These are phyloP conservation scores for Pseudoturritis turrita DNA, from an alignment of 345 rosid species.

Conservation along the genomic window DNA sequence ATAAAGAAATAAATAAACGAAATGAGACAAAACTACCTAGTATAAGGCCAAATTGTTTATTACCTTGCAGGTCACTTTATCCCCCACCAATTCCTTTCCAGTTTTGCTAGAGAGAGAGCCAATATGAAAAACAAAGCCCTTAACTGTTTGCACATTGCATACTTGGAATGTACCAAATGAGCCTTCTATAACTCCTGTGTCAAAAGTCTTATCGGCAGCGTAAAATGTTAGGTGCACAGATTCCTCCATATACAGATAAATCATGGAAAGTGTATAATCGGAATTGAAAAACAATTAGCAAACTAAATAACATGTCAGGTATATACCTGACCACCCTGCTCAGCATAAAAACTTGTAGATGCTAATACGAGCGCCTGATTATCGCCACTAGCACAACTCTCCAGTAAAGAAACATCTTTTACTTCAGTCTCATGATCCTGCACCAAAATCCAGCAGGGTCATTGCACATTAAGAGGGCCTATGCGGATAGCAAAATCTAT, in stretches of 20 bases:
- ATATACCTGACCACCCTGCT: conserved; percentile 91
- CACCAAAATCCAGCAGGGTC: neutral
- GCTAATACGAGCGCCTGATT: conserved; percentile 63
- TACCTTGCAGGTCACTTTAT: conserved; percentile 69
- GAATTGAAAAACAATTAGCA: no score
- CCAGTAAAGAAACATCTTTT: conserved; percentile 63
- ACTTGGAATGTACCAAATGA: conserved; percentile 63
- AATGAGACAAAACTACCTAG: neutral
- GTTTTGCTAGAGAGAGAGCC: conserved; percentile 42
- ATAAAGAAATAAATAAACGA: neutral
- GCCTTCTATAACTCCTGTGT: conserved; percentile 62
- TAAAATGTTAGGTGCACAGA: no score
- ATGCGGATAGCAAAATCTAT: neutral
- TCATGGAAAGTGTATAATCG: no score
- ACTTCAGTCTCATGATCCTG: conserved; percentile 64
- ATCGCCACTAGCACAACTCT: conserved; percentile 34
- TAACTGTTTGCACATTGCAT: conserved; percentile 57
- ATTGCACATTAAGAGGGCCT: neutral
- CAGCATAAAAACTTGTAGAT: conserved; percentile 75
- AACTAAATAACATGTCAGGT: no score
- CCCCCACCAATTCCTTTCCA: conserved; percentile 48
- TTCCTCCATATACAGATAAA: no score
- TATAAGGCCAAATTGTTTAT: conserved; percentile 8
- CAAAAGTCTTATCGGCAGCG: conserved; percentile 41
- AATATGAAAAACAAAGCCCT: conserved; percentile 74